Conservation (phyloP, 2,329 filamentous ascomycete species). For the Penicillium sp. region DNA sequence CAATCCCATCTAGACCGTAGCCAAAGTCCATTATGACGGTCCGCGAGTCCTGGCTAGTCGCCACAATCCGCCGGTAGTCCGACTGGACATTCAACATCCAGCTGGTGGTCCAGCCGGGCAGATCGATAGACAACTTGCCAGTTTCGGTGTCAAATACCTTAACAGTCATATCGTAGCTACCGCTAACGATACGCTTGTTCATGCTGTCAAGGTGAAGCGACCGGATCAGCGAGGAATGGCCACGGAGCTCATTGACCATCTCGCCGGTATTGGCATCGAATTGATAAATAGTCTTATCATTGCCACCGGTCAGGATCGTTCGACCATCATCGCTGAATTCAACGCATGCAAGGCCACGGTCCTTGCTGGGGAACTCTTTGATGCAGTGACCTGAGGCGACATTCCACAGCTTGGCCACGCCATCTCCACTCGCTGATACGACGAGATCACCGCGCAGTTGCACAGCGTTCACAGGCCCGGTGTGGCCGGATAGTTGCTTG, state of each 20-base stretch:
- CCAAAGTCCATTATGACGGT: conserved; percentile 94
- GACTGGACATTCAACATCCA: conserved; percentile 97
- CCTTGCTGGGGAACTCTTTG: conserved; percentile 85
- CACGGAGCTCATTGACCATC: conserved; percentile 74
- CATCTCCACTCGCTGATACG: conserved; percentile 91
- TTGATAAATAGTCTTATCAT: conserved; percentile 92
- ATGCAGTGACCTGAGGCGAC: conserved; percentile 83
- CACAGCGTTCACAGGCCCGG: conserved; percentile 92
- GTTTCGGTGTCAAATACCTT: conserved; percentile 88
- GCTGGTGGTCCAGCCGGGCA: conserved; percentile 92
- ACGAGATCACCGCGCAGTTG: conserved; percentile 91
- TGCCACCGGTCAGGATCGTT: conserved; percentile 89
- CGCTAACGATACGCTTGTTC: conserved; percentile 82
- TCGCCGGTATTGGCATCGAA: conserved; percentile 92
- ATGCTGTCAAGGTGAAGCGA: conserved; percentile 86
- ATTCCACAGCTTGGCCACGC: conserved; percentile 92
- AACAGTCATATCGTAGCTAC: conserved; percentile 92
- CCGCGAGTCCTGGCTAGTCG: conserved; percentile 89
- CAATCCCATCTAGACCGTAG: conserved; percentile 54
- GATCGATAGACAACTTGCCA: conserved; percentile 74
- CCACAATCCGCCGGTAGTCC: conserved; percentile 91
- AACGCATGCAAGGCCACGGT: conserved; percentile 89
- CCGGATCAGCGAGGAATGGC: conserved; percentile 82
- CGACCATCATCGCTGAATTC: conserved; percentile 96
- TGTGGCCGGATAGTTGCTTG: conserved; percentile 78